Conservation (phyloP, 805 yeast genomes). For the Metschnikowia chrysomelidarum region DNA sequence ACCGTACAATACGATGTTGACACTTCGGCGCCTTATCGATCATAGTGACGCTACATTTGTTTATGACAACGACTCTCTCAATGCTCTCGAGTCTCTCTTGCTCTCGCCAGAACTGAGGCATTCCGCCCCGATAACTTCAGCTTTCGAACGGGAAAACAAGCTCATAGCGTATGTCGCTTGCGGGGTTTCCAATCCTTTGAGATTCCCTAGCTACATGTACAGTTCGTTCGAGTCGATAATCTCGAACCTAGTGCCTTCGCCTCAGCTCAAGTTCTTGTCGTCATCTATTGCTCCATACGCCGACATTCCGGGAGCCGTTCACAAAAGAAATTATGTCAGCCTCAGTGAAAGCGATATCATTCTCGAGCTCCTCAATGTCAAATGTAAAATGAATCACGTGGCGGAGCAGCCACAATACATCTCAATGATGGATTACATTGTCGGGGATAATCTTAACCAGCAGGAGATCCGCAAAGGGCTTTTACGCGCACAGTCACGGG, state of each 20-base stretch:
- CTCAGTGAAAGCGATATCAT: slow-evolving; percentile 83
- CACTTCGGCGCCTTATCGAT: slow-evolving; percentile 78
- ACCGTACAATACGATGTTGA: slow-evolving; percentile 86
- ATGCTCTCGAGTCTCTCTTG: slow-evolving; percentile 60
- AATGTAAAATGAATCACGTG: slow-evolving; percentile 65
- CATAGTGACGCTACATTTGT: slow-evolving; percentile 86
- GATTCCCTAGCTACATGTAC: slow-evolving; percentile 92
- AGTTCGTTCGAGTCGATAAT: slow-evolving; percentile 79
- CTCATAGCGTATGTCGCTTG: slow-evolving; percentile 83
- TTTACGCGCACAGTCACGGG: slow-evolving; percentile 59
- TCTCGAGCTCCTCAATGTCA: slow-evolving; percentile 75
- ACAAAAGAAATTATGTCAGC: slow-evolving; percentile 44
- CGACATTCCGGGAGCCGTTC: slow-evolving; percentile 38
- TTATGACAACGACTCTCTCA: slow-evolving; percentile 84
- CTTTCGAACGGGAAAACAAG: slow-evolving; percentile 79
- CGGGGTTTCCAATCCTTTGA: slow-evolving; percentile 77
- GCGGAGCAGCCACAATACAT: slow-evolving; percentile 49
- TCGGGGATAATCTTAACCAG: slow-evolving; percentile 64
- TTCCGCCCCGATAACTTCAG: slow-evolving; percentile 24
- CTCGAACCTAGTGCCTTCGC: slow-evolving; percentile 82
- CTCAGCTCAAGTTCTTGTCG: slow-evolving; percentile 61
- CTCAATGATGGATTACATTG: slow-evolving; percentile 63
- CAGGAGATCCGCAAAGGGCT: slow-evolving; percentile 70
- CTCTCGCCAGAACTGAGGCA: slow-evolving; percentile 22
- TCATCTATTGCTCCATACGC: slow-evolving; percentile 43